Evolutionary conservation across 495 filamentous ascomycete species (phyloP).

Genomic region (Podospora pseudoanserina): DNA sequence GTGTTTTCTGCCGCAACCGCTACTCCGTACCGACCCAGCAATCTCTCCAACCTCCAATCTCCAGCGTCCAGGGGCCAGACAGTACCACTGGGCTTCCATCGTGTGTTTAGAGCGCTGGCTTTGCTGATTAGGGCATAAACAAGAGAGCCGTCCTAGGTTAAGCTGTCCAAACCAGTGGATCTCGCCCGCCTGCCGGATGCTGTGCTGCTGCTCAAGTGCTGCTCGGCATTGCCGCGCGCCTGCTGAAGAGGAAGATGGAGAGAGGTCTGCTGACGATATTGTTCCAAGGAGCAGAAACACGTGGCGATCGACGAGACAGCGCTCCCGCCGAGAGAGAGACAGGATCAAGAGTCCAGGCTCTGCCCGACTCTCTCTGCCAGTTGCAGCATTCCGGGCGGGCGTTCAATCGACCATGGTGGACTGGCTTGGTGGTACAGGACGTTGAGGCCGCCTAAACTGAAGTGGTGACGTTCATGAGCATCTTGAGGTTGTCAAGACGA

Average conservation of each 20-base stretch:
- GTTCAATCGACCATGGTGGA: background rate
- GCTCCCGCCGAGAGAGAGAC: background rate
- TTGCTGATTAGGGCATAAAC: constrained; percentile 3
- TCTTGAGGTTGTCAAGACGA: background rate
- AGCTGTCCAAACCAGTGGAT: background rate
- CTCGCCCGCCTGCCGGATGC: background rate
- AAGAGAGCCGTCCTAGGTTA: background rate
- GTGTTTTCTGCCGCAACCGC: constrained; percentile 1
- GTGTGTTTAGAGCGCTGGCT: constrained; percentile 1
- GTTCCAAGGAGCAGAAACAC: background rate
- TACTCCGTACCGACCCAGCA: background rate
- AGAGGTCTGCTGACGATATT: background rate
- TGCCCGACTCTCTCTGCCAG: background rate
- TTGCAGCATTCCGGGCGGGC: background rate
- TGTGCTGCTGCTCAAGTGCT: background rate
- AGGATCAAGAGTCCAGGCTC: background rate
- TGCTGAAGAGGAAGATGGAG: background rate
- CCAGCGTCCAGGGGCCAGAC: background rate
- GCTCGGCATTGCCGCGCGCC: background rate
- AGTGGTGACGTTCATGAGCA: background rate
- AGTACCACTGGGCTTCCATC: background rate
- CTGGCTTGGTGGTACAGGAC: background rate
- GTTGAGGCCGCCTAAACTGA: background rate
- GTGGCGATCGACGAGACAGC: background rate
- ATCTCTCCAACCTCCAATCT: background rate